These are phyloP conservation scores for Malus hybrid DNA, from an alignment of 331 rosid genomes.

Conservation along the genomic window DNA sequence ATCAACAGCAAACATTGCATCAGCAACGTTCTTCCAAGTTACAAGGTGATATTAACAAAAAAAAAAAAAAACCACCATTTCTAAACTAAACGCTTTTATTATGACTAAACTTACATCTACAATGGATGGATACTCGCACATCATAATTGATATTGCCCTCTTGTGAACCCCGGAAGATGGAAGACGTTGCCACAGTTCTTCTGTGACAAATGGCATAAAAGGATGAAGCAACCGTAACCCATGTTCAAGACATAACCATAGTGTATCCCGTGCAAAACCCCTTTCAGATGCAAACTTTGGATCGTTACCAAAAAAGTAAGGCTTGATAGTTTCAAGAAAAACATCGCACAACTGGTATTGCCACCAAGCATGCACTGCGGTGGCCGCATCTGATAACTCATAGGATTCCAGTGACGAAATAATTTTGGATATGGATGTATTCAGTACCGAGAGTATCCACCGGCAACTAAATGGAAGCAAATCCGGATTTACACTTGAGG, in stretches of 20 bases:
- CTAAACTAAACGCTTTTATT: no score
- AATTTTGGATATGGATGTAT: conserved; percentile 58
- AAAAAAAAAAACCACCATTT: neutral
- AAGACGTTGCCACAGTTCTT: conserved; percentile 97
- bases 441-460: conserved; percentile 79
- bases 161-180: conserved; percentile 54
- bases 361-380: conserved; percentile 83
- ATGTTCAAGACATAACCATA: conserved; percentile 87
- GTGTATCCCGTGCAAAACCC: conserved; percentile 56
- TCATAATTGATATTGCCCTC: conserved; percentile 70
- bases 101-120: conserved; percentile 41
- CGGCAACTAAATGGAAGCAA: conserved; percentile 83
- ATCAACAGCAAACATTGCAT: neutral
- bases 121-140: conserved; percentile 55
- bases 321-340: conserved; percentile 83
- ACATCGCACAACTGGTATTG: conserved; percentile 94
- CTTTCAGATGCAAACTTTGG: conserved; percentile 49
- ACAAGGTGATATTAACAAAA: neutral
- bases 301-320: conserved; percentile 66
- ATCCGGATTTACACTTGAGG: conserved; percentile 38
- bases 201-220: conserved; percentile 91
- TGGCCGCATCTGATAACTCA: conserved; percentile 78
- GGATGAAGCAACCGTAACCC: conserved; percentile 95
- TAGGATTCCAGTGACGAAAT: conserved; percentile 47
- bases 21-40: neutral